These are phyloP conservation scores for Cutaneotrichosporon mucoides DNA, from an alignment of 1,284 basidiomycete genomes.

Conservation along the genomic window DNA sequence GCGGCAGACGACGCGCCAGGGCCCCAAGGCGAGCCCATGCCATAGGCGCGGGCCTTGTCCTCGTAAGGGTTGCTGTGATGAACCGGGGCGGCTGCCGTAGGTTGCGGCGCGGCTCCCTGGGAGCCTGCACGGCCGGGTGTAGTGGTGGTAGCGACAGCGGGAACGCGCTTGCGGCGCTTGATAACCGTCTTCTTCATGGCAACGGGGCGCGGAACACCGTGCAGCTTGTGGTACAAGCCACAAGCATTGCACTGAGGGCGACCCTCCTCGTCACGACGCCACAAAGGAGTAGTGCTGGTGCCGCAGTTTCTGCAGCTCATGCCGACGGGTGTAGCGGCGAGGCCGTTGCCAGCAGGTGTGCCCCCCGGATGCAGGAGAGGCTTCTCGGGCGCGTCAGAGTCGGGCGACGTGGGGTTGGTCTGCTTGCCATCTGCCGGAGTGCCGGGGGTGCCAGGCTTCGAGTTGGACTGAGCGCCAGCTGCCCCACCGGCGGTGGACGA, in stretches of 20 bases:
- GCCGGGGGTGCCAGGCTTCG: background rate
- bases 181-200: constrained; percentile 99
- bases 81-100: background rate
- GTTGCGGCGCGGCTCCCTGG: constrained; percentile 10
- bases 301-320: constrained; percentile 89
- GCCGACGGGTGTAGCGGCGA: constrained; percentile 59
- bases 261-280: constrained; percentile 88
- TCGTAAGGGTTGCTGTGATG: constrained; percentile 12
- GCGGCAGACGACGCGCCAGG: constrained; percentile 6
- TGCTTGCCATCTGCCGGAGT: background rate
- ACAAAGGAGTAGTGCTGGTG: constrained; percentile 88
- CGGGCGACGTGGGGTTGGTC: constrained; percentile 11
- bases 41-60: constrained; percentile 16
- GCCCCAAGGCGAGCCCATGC: constrained; percentile 14
- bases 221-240: constrained; percentile 95
- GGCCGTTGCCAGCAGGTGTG: constrained; percentile 30
- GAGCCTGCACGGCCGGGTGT: constrained; percentile 13
- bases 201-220: constrained; percentile 92
- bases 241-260: constrained; percentile 75
- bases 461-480: background rate
- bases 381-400: constrained; percentile 18
- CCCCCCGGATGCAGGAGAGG: background rate
- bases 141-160: constrained; percentile 56
- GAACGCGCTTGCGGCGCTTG: constrained; percentile 93
- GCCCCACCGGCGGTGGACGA: background rate